Base-by-base conservation (phyloP, 1,139 yeast species). In the Geotrichum candidum region DNA sequence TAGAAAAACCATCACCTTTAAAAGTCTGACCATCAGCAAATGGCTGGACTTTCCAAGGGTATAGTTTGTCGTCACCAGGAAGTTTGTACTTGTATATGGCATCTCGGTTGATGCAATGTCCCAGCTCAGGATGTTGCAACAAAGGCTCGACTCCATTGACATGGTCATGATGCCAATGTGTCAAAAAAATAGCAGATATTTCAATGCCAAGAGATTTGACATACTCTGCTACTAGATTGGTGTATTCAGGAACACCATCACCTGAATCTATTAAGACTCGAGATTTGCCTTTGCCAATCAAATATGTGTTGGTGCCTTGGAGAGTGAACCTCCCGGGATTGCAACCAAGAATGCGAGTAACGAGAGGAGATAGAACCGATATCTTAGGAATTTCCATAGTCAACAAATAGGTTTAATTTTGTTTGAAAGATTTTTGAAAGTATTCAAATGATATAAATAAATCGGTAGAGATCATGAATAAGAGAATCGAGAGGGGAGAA, bases 121-220 rank as follows among this genome's bases (percentile, higher is more conserved):
- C 58, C 25, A 59, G 52, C n/a, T 50, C 56, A 22, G 54, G 62
- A 52, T 56, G 59, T 45, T 58, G 57, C 23, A 63, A n/a, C 45
- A 74, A 61, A 10, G 64, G 60, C 22, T 66, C 62, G 25, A 73
- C 66, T 4, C 79, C 79, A 22, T 72, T 74, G 18, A 70, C 68
- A 60, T 76, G 79, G 63, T 76, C 79, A 18, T 64, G 68, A 59
- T 76, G 79, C 77, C 78, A 74, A 61, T 76, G 79, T n/a, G 78
- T 72, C 25, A 76, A 59, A 1, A 76, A 65, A 11, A 76, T 66
- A 1, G 71, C 70, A 10, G 69, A 65, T 38, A 74, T 69, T 61
- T 70, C 70, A n/a, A 70, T 58, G 13, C 70, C 69, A 22, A 69
- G 64, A 31, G 60, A 62, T 29, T 64, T 57, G 31, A 74, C 65